Evolutionary conservation across 352 stramenopile genomes (phyloP), one percentile per base, ranked within the genome.

Genomic region (Hyaloperonospora brassicae): DNA sequence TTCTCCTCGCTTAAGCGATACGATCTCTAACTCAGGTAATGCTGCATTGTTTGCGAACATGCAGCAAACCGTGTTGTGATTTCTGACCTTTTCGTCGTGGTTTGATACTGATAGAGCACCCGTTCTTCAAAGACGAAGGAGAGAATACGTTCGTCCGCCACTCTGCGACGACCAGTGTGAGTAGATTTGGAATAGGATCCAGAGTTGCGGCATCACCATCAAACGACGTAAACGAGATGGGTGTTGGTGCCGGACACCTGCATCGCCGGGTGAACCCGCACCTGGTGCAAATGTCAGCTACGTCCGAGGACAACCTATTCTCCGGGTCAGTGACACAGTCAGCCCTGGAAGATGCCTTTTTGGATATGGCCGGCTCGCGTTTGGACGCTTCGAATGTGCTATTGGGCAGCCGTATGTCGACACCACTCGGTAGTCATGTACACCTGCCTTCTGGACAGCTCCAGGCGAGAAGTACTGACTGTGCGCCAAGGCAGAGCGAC

Each of bases 281-380:
- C 21, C 48, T 83, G 47, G 64, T 79, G 59, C 60, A 59, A 6
- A 81, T 84, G 64, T 79, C 73, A 22, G 59, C 70, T 10, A 83
- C 78, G 59, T 76, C 68, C 34, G 72, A 65, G 5, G 71, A 84
- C 30, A 77, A 78, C 24, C 72, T 73, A 5, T 88, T 90, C 50
- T 64, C 64, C 13, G 73, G 60, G 17, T 93, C 80, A 7, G 52
- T 93, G 14, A 93, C 79, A 1, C 83, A 91, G 50, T 93, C 83
- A 4, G 80, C 80, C 11, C 64, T 93, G 22, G 83, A 88, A 66
- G 83, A 93, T 9, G 83, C 83, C 9, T 91, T 93, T 45, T 61
- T 93, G 24, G 83, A 93, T 45, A 87, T 93, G 76, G 81, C 83
- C 2, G 81, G 81, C 17, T 92, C 81, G 0, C 75, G 77, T 2